Evolutionary conservation across 768 basidiomycete genomes (phyloP), one percentile per base, ranked within the genome.

Genomic region (Tricholoma hemisulphureum): DNA sequence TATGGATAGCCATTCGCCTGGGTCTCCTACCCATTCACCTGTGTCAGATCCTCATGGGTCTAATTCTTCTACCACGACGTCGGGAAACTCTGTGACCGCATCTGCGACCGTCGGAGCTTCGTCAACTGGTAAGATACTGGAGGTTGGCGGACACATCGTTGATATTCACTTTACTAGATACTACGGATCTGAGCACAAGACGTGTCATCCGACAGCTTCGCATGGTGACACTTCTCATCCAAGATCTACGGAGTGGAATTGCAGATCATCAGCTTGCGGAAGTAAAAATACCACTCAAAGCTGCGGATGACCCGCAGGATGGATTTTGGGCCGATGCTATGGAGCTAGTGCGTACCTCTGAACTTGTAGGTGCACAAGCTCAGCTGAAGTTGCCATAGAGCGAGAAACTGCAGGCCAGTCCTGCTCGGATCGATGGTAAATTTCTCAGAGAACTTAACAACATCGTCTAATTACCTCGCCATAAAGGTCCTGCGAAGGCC

Each of bases 241-340:
- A 84, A 54, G 89, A 90, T 61, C 59, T 74, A 50, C 80, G 89
- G 32, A 80, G 76, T 59, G 81, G 79, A 6, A 71, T 71, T 1
- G 69, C 72, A 32, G 88, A 89, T 66, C 71, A 75, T 55, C 83
- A 83, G 62, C 75, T 90, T 18, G 84, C 84, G 1, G 89, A 91
- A 67, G 82, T 91, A 18, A 79, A 73, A 34, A 79, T 89, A 28
- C 81, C 80, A n/a, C 68, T 91, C 34, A 80, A 70, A 63, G 63
- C 67, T 5, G 75, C 77, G 3, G 79, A 81, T 31, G 70, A 80
- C 56, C 71, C 73, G 4, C 76, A 77, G 34, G 85, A 82, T 61
- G 83, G 85, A 4, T 87, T 79, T 63, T 91, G 89, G 89, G 88
- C 83, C 6, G 83, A 88, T 65, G 87, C 88, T 2, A 77, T 78